Evolutionary conservation across 176 grass and related monocot genomes (phyloP).

Genomic region (Melocanna baccifera): DNA sequence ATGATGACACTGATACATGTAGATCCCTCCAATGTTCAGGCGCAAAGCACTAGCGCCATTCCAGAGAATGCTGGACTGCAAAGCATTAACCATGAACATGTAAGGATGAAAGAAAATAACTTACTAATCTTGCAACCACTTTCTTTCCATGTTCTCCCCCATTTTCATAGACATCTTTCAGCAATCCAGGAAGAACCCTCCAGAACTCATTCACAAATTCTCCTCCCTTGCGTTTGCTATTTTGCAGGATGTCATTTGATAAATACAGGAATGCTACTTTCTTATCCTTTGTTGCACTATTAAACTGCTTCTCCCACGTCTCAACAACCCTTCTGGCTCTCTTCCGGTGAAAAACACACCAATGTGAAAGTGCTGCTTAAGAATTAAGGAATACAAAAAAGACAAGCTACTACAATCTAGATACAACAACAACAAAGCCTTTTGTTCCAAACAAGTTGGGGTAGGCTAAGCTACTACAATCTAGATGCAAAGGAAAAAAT

Average conservation of each 20-base stretch:
- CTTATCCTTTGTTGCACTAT: constrained; percentile 59
- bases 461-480: background rate
- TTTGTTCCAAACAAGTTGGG: no score
- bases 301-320: constrained; percentile 82
- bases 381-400: constrained; percentile 66
- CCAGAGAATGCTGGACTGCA: background rate
- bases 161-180: constrained; percentile 77
- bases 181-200: constrained; percentile 78
- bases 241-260: constrained; percentile 97
- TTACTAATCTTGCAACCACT: constrained; percentile 88
- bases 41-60: background rate
- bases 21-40: background rate
- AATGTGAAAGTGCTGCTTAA: constrained; percentile 75
- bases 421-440: background rate
- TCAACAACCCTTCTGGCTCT: constrained; percentile 93
- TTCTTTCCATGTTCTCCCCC: constrained; percentile 74
- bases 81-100: constrained; percentile 20
- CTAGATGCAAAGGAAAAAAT: constrained; percentile 1
- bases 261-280: constrained; percentile 86
- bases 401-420: background rate
- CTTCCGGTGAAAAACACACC: constrained; percentile 92
- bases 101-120: constrained; percentile 30
- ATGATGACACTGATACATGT: constrained; percentile 15
- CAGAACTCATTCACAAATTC: constrained; percentile 99
- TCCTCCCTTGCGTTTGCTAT: constrained; percentile 89